These are phyloP conservation scores for Fallopia convolvulus DNA, from an alignment of 148 eudicot species.

Conservation along the genomic window DNA sequence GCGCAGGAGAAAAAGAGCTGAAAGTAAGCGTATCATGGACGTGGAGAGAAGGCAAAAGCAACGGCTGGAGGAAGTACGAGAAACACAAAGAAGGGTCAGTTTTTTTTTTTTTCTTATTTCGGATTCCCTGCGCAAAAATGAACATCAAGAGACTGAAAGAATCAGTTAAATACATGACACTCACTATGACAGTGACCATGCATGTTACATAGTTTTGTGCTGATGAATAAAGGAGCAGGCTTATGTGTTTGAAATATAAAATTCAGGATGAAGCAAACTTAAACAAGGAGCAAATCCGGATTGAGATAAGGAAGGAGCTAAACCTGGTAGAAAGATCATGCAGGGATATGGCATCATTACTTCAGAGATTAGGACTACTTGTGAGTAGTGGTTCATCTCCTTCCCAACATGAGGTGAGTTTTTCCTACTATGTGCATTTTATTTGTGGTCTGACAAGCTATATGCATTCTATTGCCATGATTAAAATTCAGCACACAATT, in stretches of 20 bases:
- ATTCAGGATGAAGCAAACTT: conserved; percentile 64
- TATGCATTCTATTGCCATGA: too few species aligned
- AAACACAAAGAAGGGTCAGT: conserved; percentile 63
- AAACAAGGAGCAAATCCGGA: conserved; percentile 55
- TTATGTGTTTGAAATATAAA: not conserved
- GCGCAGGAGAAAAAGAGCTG: conserved; percentile 59
- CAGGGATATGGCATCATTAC: conserved; percentile 56
- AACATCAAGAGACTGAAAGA: not conserved
- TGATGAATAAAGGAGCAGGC: not conserved
- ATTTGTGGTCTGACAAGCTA: too few species aligned
- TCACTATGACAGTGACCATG: too few species aligned
- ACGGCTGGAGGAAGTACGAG: conserved; percentile 81
- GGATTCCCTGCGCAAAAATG: not conserved
- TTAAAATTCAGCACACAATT: too few species aligned
- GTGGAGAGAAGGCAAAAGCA: conserved; percentile 86
- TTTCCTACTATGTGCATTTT: too few species aligned
- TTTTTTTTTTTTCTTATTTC: too few species aligned
- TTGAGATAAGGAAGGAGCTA: conserved; percentile 48
- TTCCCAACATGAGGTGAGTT: conserved; percentile 50
- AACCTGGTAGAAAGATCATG: conserved; percentile 37
- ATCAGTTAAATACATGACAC: too few species aligned
- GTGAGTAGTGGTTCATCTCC: conserved; percentile 37
- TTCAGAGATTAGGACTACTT: conserved; percentile 49
- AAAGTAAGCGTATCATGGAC: conserved; percentile 64
- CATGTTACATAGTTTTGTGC: too few species aligned